These are phyloP conservation scores for Geosmithia putterillii DNA, from an alignment of 2,329 filamentous ascomycete genomes.

Conservation along the genomic window DNA sequence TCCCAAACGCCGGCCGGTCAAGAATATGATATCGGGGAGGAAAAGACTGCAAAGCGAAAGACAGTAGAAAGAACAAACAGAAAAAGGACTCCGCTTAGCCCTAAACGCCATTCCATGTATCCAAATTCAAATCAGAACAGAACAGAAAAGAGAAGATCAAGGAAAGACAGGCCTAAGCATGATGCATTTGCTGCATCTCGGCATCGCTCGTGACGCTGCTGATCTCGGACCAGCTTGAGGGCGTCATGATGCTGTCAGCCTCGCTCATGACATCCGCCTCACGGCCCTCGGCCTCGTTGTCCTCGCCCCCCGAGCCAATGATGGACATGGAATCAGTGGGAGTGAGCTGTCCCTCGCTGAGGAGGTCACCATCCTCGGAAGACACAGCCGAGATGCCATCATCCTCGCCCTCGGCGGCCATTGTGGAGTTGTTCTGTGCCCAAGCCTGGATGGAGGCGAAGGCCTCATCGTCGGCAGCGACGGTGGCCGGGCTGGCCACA, in stretches of 20 bases:
- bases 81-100: too few relatives aligned
- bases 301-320: slow-evolving; percentile 29
- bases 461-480: slow-evolving; percentile 35
- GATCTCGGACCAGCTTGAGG: slow-evolving; percentile 52
- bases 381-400: too few relatives aligned
- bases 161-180: not conserved
- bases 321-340: slow-evolving; percentile 47
- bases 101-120: too few relatives aligned
- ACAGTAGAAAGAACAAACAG: too few relatives aligned
- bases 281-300: slow-evolving; percentile 9
- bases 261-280: slow-evolving; percentile 44
- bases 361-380: slow-evolving; percentile 21
- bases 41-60: too few relatives aligned
- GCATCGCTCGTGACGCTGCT: slow-evolving; percentile 47
- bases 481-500: slow-evolving; percentile 34
- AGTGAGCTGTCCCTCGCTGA: slow-evolving; percentile 40
- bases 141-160: not conserved
- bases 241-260: slow-evolving; percentile 46
- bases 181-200: slow-evolving; percentile 3
- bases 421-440: slow-evolving; percentile 37
- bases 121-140: too few relatives aligned
- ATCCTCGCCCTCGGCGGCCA: too few relatives aligned
- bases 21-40: too few relatives aligned
- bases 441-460: slow-evolving; percentile 54
- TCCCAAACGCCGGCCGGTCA: too few relatives aligned